A percentile compares a stretch with the other conserved stretches of the same genome.
These are phyloP conservation scores for Fusarium anthophilum DNA, from an alignment of 2,329 filamentous ascomycete genomes.

Conservation along the genomic window DNA sequence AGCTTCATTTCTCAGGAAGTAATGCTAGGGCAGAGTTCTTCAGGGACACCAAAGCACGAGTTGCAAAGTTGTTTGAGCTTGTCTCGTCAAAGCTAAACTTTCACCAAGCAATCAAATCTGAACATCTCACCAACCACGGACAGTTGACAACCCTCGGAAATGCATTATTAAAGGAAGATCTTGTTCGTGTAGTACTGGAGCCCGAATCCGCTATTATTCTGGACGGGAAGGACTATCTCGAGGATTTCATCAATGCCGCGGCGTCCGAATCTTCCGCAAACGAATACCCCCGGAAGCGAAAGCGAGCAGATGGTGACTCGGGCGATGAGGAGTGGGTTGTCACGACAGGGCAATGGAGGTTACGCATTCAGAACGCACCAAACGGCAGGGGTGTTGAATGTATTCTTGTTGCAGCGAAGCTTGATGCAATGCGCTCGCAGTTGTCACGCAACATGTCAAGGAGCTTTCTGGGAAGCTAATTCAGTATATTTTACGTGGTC, in stretches of 20 bases:
- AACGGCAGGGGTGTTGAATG: constrained; percentile 71
- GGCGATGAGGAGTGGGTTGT: constrained; percentile 67
- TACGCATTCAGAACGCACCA: constrained; percentile 67
- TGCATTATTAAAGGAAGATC: constrained; percentile 74
- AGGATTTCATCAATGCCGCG: constrained; percentile 39
- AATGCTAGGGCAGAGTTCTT: constrained; percentile 74
- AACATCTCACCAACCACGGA: constrained; percentile 54
- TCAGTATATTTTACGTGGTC: not conserved
- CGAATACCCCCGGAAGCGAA: constrained; percentile 56
- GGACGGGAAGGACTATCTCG: constrained; percentile 61
- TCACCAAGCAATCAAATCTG: constrained; percentile 65
- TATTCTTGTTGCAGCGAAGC: constrained; percentile 77
- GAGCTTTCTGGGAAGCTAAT: constrained; percentile 63
- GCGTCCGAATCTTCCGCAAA: constrained; percentile 41
- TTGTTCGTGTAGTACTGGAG: constrained; percentile 72
- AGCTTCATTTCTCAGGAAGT: constrained; percentile 58
- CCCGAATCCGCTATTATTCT: constrained; percentile 66
- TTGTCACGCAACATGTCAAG: constrained; percentile 71
- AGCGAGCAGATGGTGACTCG: constrained; percentile 51
- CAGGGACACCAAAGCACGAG: constrained; percentile 72
- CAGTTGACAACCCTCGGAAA: constrained; percentile 74
- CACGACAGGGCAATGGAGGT: constrained; percentile 74
- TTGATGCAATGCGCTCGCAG: constrained; percentile 77
- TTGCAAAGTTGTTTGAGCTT: constrained; percentile 80
- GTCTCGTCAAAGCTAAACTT: constrained; percentile 83